A percentile compares a stretch with the other conserved stretches of the same genome.
Conservation (phyloP, 2,329 filamentous ascomycete genomes). For the Macrophomina tecta region DNA sequence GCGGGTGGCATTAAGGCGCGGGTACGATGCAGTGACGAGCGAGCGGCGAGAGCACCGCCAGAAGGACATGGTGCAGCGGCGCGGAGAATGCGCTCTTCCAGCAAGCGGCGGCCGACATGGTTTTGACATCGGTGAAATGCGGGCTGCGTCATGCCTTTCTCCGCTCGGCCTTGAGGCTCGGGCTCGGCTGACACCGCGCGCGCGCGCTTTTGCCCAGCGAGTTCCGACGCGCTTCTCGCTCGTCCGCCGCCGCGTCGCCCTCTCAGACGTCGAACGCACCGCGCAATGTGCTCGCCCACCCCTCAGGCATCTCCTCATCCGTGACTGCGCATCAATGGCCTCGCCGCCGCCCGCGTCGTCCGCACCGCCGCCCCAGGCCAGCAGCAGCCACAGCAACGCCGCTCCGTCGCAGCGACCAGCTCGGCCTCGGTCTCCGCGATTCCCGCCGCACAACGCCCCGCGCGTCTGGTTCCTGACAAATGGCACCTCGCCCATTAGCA, state of each 20-base stretch:
- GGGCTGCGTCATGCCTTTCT: slow-evolving; percentile 5
- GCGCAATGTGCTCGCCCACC: background rate
- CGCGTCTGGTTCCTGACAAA: slow-evolving; percentile 93
- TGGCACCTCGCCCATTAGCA: slow-evolving; percentile 81
- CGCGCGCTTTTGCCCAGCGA: background rate
- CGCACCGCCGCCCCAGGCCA: background rate
- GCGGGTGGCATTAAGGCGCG: slow-evolving; percentile 15
- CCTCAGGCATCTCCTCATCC: background rate
- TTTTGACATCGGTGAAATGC: slow-evolving; percentile 6
- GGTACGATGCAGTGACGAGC: slow-evolving; percentile 16
- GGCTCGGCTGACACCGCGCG: slow-evolving; percentile 4
- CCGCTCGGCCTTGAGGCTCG: background rate
- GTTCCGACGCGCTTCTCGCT: background rate
- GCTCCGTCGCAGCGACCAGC: slow-evolving; percentile 38
- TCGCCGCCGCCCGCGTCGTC: slow-evolving; percentile 19
- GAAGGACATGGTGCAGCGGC: slow-evolving; percentile 20
- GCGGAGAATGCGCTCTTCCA: background rate
- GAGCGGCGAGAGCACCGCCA: slow-evolving; percentile 20
- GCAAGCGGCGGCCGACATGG: slow-evolving; percentile 1
- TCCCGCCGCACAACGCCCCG: slow-evolving; percentile 68
- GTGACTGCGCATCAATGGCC: slow-evolving; percentile 13
- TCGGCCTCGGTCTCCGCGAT: slow-evolving; percentile 54
- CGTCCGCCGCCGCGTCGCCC: slow-evolving; percentile 10
- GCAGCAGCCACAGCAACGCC: background rate
- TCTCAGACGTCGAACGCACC: background rate